Conservation (phyloP, 2,329 filamentous ascomycete genomes). For the Diplodia intermedia region DNA sequence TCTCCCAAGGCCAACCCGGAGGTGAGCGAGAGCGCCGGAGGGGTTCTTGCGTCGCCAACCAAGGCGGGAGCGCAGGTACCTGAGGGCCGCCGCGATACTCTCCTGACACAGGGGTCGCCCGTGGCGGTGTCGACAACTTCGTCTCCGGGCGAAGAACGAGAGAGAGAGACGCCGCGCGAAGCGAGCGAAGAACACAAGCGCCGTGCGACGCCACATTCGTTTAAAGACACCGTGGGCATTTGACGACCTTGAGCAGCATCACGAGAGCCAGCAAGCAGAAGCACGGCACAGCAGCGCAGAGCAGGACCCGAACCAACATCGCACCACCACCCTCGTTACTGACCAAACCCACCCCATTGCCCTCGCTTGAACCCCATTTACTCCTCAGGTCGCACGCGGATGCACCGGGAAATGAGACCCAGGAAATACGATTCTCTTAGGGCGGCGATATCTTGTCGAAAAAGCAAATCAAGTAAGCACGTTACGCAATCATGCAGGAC, state of each 20-base stretch:
- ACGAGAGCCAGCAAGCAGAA: not conserved
- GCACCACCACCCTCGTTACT: conserved; percentile 14
- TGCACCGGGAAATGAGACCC: conserved; percentile 15
- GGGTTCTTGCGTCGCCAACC: conserved; percentile 8
- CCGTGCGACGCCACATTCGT: conserved; percentile 51
- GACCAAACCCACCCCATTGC: not conserved
- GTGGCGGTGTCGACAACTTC: conserved; percentile 8
- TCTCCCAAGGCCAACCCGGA: conserved; percentile 17
- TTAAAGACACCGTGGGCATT: conserved; percentile 54
- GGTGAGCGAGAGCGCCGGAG: conserved; percentile 15
- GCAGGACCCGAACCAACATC: conserved; percentile 15
- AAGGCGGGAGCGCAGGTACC: conserved; percentile 26
- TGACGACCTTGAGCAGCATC: conserved; percentile 36
- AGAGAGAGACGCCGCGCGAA: conserved; percentile 23
- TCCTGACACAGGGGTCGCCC: conserved; percentile 40
- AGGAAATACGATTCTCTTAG: conserved; percentile 26
- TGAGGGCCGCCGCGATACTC: conserved; percentile 35
- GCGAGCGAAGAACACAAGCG: conserved; percentile 41
- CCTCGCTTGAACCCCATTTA: conserved; percentile 15
- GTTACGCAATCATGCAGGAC: conserved; percentile 27
- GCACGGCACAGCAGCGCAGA: not conserved
- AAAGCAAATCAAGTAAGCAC: conserved; percentile 24
- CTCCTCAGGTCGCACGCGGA: not conserved
- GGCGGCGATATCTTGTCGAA: conserved; percentile 20
- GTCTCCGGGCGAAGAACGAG: conserved; percentile 27